A percentile compares a stretch with the other conserved stretches of the same genome.
These are phyloP conservation scores for Corynascus novoguineensis DNA, from an alignment of 495 filamentous ascomycete genomes.

Conservation along the genomic window DNA sequence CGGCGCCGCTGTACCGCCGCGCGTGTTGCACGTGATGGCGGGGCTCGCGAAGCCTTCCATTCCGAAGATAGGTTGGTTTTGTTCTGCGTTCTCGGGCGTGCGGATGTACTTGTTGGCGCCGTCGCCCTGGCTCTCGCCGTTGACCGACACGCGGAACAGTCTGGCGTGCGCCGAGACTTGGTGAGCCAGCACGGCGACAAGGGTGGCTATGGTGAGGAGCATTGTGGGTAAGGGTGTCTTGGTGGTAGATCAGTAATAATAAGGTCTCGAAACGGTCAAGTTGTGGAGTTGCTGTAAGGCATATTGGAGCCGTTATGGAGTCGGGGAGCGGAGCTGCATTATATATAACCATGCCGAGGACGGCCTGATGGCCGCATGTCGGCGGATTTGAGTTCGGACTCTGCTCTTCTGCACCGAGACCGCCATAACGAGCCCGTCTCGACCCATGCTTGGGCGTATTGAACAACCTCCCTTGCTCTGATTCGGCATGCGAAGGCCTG, in stretches of 20 bases:
- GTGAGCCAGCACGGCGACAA: slow-evolving; percentile 22
- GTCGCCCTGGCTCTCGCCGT: slow-evolving; percentile 41
- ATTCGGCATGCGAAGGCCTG: no score
- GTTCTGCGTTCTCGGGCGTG: slow-evolving; percentile 26
- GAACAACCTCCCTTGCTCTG: no score
- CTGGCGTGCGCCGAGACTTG: slow-evolving; percentile 39
- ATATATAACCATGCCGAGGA: no score
- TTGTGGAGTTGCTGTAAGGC: not conserved
- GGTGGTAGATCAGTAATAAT: not conserved
- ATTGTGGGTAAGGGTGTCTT: not conserved
- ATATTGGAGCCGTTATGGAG: no score
- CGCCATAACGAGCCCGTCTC: no score
- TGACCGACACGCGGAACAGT: slow-evolving; percentile 36
- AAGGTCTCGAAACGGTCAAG: not conserved
- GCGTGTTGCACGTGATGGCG: slow-evolving; percentile 42
- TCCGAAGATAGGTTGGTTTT: slow-evolving; percentile 30
- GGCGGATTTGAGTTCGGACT: no score
- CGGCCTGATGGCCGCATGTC: no score
- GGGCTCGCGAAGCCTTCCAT: slow-evolving; percentile 32
- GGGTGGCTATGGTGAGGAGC: not conserved
- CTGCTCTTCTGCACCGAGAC: no score
- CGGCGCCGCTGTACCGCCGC: slow-evolving; percentile 26
- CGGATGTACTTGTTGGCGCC: slow-evolving; percentile 37
- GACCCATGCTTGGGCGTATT: no score
- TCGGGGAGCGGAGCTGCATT: no score